Base-by-base conservation (phyloP, 2,329 filamentous ascomycete species). In the Cercospora nicotianae region DNA sequence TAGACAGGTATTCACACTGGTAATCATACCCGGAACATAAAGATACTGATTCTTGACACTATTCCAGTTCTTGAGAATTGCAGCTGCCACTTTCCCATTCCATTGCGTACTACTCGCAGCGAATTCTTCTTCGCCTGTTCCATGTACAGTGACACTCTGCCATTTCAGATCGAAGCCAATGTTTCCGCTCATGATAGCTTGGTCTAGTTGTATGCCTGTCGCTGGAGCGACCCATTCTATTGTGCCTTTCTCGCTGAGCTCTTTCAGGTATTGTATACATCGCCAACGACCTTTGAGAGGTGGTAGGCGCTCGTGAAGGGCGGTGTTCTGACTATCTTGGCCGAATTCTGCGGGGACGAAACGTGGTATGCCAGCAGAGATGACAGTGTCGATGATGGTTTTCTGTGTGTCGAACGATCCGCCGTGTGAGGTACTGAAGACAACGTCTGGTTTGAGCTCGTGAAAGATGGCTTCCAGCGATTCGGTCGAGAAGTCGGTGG, bases 81-180 rank as follows among this genome's bases (percentile, higher is more conserved):
- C 69, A 3, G 65, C 67, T 3, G 79, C 73, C 0, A 77, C 75
- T 12, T 69, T 64, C 2, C 79, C 77, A 1, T 77, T 73, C 73
- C 76, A 77, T 62, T 67, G 64, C 5, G 78, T 70, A 16, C 78
- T 80, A 16, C 77, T 77, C 1, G 74, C 79, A 13, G 79, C 75
- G 65, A 81, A 81, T 0, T 42, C 53, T 65, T 80, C 79, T 3
- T 72, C 72, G 8, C 79, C 79, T 1, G 70, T 73, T 6, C 79
- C 80, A 26, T 79, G 77, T 3, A 81, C 70, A 1, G 78, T 80
- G 1, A 77, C 78, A 64, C 78, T 80, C 26, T 80, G 76, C 79
- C 80, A 81, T 67, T 78, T 72, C 36, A 81, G 55, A 23, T 81
- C 78, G 55, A 81, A 75, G 12, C 79, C 79, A 42, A 81, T 70